These are phyloP conservation scores for Backusella psychrophila DNA, from an alignment of 192 early-diverging fungal species.

Conservation along the genomic window DNA sequence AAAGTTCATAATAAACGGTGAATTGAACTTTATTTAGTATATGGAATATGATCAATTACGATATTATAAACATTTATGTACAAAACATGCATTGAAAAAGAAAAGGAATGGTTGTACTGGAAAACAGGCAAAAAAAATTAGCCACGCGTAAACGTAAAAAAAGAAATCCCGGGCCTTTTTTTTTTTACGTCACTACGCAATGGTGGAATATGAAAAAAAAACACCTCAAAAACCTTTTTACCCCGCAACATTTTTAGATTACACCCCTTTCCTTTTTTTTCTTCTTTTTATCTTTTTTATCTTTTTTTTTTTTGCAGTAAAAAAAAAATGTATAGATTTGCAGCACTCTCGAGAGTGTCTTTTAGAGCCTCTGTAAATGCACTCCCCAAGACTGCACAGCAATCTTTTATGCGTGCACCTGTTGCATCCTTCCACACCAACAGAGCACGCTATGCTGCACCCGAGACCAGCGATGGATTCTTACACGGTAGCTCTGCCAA, in stretches of 20 bases:
- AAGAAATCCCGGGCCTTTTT: not conserved
- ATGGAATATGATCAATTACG: not conserved
- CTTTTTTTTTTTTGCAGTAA: slow-evolving; percentile 12
- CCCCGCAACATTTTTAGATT: not conserved
- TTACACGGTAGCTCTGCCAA: slow-evolving; percentile 75
- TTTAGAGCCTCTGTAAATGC: slow-evolving; percentile 13
- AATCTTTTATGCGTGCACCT: slow-evolving; percentile 19
- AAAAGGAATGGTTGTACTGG: not conserved
- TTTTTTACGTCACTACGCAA: not conserved
- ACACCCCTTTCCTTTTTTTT: not conserved
- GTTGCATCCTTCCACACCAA: slow-evolving; percentile 31
- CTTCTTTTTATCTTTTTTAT: slow-evolving; percentile 13
- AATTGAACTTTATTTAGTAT: not conserved
- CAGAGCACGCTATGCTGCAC: slow-evolving; percentile 36
- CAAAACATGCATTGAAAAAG: not conserved
- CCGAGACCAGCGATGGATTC: slow-evolving; percentile 76
- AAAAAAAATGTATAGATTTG: slow-evolving; percentile 32
- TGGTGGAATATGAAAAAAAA: slow-evolving; percentile 2
- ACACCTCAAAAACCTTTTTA: not conserved
- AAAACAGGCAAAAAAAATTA: not conserved
- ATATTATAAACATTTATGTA: not conserved
- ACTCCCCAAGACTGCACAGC: slow-evolving; percentile 11
- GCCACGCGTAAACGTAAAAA: not conserved
- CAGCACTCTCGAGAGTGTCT: slow-evolving; percentile 21
- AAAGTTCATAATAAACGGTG: not conserved